phyloP scores from a whole-genome alignment of 805 yeast species.

The Sugiyamaella floridensis region DNA sequence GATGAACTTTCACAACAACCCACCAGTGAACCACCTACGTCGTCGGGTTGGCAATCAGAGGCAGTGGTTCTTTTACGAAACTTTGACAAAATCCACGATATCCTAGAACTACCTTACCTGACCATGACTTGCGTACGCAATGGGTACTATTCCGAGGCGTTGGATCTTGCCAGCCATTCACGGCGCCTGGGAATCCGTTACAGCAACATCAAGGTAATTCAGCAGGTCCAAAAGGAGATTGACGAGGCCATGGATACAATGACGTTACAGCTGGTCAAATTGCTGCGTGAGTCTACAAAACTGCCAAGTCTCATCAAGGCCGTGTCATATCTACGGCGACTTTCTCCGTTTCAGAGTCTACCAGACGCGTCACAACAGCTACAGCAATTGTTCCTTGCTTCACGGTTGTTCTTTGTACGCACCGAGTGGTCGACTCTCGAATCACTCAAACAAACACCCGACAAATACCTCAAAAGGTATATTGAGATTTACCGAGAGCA shows the following conservation, averaged over 20 bases:
- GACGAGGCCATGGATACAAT: slow-evolving; percentile 45
- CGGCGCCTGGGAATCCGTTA: slow-evolving; percentile 63
- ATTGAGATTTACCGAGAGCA: slow-evolving; percentile 82
- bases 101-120: slow-evolving; percentile 76
- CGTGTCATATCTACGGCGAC: slow-evolving; percentile 63
- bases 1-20: background rate
- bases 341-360: slow-evolving; percentile 33
- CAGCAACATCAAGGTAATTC: slow-evolving; percentile 50
- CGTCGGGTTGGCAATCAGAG: background rate
- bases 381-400: slow-evolving; percentile 55
- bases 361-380: slow-evolving; percentile 28
- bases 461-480: slow-evolving; percentile 65
- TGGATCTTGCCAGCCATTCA: slow-evolving; percentile 72
- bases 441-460: slow-evolving; percentile 51
- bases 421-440: slow-evolving; percentile 50
- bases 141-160: slow-evolving; percentile 84
- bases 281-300: slow-evolving; percentile 68
- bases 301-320: slow-evolving; percentile 76
- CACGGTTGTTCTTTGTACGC: slow-evolving; percentile 61
- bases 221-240: slow-evolving; percentile 48
- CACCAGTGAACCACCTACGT: background rate
- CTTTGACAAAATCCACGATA: slow-evolving; percentile 65
- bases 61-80: slow-evolving; percentile 31
- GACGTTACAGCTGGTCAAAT: slow-evolving; percentile 61
- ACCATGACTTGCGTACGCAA: slow-evolving; percentile 76